Evolutionary conservation across 768 basidiomycete genomes (phyloP), one percentile per base, ranked within the genome.

Genomic region (Leccinum fibrillosum): DNA sequence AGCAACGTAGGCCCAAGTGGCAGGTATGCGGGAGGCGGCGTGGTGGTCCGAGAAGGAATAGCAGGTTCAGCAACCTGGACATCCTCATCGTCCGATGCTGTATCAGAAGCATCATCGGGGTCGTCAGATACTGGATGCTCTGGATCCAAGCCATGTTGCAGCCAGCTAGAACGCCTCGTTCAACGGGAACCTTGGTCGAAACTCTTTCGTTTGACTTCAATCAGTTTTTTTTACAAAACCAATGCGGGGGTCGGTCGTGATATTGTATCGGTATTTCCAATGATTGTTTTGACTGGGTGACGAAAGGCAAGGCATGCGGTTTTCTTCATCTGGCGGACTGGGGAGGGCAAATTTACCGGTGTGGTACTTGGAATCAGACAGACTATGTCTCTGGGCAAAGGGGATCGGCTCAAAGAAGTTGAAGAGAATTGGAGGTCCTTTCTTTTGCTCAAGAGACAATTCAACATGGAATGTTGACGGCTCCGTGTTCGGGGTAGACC

Each of bases 301-400:
- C 28, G 64, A 60, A 4, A 61, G 59, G 17, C n/a, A 19, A 26
- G 68, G 69, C 35, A 72, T 67, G 37, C 68, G 69, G 23, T 78
- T 78, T 53, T 76, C 75, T 53, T 84, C 83, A 37, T 81, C 80
- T 3, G 83, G 83, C 5, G 86, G 85, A 56, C 81, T 87, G 3
- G 86, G 83, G 49, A 89, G 70, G 23, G 79, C 78, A 65, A 92
- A 93, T 70, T 92, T 92, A 30, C 90, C 90, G 25, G 78, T 63
- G 52, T 72, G 69, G 64, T 94, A 92, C 73, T 94, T 94, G 10
- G 83, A 83, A 66, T 93, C 90, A 13, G 83, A 77, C 13, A 77
- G 62, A 17, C 80, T 77, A 66, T 92, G 87, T 49, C 79, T 82
- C 10, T 77, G 70, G 1, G 86, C 82, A 59, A 94, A 92, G 0